Evolutionary conservation across 2,329 filamentous ascomycete species (phyloP), one percentile per base, ranked within the genome.

Genomic region (Epichloe sp.): DNA sequence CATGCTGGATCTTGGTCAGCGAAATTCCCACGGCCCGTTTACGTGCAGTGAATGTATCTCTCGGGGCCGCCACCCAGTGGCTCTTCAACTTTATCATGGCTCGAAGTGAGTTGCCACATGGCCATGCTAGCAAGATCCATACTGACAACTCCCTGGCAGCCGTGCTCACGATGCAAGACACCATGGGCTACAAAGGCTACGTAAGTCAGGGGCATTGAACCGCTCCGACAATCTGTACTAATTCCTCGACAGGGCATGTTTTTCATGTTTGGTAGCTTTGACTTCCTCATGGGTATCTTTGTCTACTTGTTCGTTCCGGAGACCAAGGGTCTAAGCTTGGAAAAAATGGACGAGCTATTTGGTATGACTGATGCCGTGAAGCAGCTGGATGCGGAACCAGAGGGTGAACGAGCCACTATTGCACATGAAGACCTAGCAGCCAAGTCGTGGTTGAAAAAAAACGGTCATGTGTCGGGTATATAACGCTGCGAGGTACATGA

Each of bases 31-130:
- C 80, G 6, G 80, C 81, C 0, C 72, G 83, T 36, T 71, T 87
- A 7, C 71, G 84, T 51, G 79, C 78, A 17, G 68, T 83, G 56
- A 86, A 86, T 59, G 83, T 87, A 6, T 76, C 82, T 2, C 71
- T 87, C 45, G 83, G 76, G 0, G 82, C 83, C 0, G 80, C 79
- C 1, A 85, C 80, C 0, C 82, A 87, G 59, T 86, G 83, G 83
- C 65, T 87, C 4, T 86, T 87, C 65, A 88, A 88, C 62, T 85
- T 87, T 54, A 77, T 86, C 10, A 80, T 87, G 52, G 83, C 83
- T 2, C 70, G 80, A 52, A 80, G 63, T 66, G 56, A 58, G 63
- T 59, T 26, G 11, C 26, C 21, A 15, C 17, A 36, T 10, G 11
- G 5, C 41, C 34, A 23, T 34, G 17, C 34, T 23, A 6, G 44